Conservation (phyloP, 2,329 filamentous ascomycete species). For the Tolypocladium inflatum region DNA sequence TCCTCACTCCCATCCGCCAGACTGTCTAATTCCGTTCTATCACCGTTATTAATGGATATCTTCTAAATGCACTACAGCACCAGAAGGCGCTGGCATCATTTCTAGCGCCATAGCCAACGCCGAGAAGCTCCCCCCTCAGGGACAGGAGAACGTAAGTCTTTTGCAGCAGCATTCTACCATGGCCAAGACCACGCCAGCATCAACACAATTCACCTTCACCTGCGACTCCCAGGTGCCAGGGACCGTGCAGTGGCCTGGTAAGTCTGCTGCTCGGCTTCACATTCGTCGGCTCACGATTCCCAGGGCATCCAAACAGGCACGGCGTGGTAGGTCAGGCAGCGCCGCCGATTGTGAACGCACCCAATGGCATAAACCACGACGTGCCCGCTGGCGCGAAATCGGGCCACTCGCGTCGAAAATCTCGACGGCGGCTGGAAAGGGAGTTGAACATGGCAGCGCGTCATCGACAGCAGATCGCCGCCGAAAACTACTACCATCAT, state of each 20-base stretch:
- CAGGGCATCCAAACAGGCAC: conserved; percentile 15
- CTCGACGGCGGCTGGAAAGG: conserved; percentile 56
- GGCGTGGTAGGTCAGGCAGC: conserved; percentile 9
- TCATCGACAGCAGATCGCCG: conserved; percentile 67
- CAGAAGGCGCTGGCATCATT: conserved; percentile 66
- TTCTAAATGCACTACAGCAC: background rate
- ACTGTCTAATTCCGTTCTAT: background rate
- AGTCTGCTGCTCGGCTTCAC: conserved; percentile 6
- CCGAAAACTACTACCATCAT: conserved; percentile 66
- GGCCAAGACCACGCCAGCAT: conserved; percentile 54
- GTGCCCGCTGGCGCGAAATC: conserved; percentile 21
- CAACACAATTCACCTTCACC: conserved; percentile 92
- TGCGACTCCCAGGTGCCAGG: conserved; percentile 84
- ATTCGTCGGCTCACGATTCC: background rate
- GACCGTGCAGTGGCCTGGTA: conserved; percentile 65
- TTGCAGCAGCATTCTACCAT: conserved; percentile 57
- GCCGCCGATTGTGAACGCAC: conserved; percentile 7
- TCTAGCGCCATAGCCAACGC: conserved; percentile 87
- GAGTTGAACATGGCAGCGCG: conserved; percentile 68
- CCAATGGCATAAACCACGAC: conserved; percentile 18
- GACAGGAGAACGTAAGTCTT: conserved; percentile 71
- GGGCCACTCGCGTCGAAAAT: conserved; percentile 37
- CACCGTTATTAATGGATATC: background rate
- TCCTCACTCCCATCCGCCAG: background rate
- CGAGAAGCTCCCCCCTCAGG: conserved; percentile 56